These are phyloP conservation scores for Kwoniella bestiolae DNA, from an alignment of 768 basidiomycete genomes.

Conservation along the genomic window DNA sequence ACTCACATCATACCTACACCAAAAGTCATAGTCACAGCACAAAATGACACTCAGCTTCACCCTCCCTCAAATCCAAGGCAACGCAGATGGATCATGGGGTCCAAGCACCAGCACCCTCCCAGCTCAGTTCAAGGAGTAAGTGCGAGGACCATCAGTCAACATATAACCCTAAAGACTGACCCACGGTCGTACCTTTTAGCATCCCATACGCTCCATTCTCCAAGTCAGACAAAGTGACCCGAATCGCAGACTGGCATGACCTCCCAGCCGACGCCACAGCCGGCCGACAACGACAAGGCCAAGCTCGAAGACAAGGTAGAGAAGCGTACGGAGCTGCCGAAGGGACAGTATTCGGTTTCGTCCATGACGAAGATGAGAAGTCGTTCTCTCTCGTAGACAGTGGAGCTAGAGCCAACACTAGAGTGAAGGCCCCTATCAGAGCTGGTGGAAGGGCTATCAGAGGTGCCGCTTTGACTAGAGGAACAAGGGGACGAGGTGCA, in stretches of 20 bases:
- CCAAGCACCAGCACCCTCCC: constrained; percentile 63
- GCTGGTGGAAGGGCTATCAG: constrained; percentile 31
- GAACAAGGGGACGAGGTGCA: constrained; percentile 58
- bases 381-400: constrained; percentile 95
- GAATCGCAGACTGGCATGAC: constrained; percentile 88
- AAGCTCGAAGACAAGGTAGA: constrained; percentile 58
- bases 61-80: constrained; percentile 85
- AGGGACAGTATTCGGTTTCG: constrained; percentile 91
- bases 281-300: constrained; percentile 20
- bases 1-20: neutral
- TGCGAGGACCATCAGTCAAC: constrained; percentile 16
- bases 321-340: constrained; percentile 79
- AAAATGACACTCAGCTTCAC: constrained; percentile 63
- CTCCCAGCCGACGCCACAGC: constrained; percentile 25
- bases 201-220: constrained; percentile 98
- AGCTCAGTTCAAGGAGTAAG: constrained; percentile 82
- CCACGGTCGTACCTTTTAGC: constrained; percentile 35
- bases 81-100: constrained; percentile 87
- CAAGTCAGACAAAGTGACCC: constrained; percentile 96
- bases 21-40: constrained; percentile 8
- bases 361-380: constrained; percentile 97
- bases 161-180: constrained; percentile 5
- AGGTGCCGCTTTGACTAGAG: constrained; percentile 48
- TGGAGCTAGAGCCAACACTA: constrained; percentile 56
- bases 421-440: constrained; percentile 27